Evolutionary conservation across 345 rosid genomes (phyloP).

Genomic region (Euphorbia pulcherrima): DNA sequence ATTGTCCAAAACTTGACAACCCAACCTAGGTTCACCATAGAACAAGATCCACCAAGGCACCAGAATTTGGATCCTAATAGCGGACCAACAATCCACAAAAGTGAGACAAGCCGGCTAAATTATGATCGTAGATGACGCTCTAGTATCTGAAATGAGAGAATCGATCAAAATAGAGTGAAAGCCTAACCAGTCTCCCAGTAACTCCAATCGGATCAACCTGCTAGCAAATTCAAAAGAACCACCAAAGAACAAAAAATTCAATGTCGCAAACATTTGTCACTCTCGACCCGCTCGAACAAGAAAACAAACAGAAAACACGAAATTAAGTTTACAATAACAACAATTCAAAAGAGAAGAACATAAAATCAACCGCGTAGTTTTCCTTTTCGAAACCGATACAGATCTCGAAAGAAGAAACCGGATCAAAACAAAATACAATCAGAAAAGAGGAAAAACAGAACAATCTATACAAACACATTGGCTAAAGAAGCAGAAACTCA

Average conservation of each 20-base stretch:
- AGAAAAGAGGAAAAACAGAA: not conserved
- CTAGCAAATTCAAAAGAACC: not conserved
- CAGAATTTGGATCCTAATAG: not conserved
- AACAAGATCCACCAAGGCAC: not conserved
- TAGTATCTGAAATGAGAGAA: conserved; percentile 2
- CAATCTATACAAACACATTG: not conserved
- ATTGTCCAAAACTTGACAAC: not conserved
- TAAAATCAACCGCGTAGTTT: not conserved
- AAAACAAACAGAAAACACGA: not conserved
- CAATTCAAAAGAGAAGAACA: not conserved
- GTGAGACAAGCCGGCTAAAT: not conserved
- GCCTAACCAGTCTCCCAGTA: not conserved
- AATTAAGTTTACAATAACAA: not conserved
- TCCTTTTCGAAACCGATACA: not conserved
- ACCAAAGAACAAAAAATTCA: not conserved
- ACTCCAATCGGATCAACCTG: conserved; percentile 23
- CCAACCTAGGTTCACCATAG: not conserved
- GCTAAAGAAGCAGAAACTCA: not conserved
- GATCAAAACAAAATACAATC: not conserved
- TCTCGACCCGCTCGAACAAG: not conserved
- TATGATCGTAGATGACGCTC: not conserved
- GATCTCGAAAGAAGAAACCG: conserved; percentile 9
- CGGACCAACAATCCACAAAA: conserved; percentile 11
- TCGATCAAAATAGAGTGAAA: not conserved
- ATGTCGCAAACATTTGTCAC: not conserved